Evolutionary conservation across 768 basidiomycete species (phyloP).

Genomic region (Trametes villosa): DNA sequence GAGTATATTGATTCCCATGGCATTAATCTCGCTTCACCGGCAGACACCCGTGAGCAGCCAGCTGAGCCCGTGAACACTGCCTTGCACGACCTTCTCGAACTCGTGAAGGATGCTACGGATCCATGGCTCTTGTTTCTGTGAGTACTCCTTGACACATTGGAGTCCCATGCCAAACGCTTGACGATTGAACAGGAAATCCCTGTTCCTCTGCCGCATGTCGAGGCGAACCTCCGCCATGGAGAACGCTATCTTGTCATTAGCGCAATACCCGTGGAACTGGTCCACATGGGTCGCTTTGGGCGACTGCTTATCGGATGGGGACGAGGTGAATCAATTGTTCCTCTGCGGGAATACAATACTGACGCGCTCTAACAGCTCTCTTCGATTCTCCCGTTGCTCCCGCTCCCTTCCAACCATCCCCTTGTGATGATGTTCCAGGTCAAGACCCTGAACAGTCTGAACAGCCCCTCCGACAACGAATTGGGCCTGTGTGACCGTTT

Average conservation of each 20-base stretch:
- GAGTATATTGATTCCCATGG: not conserved
- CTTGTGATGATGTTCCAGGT: constrained; percentile 80
- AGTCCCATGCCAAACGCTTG: constrained; percentile 4
- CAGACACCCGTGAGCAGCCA: constrained; percentile 74
- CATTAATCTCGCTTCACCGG: not conserved
- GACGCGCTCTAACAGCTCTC: constrained; percentile 44
- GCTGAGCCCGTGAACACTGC: constrained; percentile 65
- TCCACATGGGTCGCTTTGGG: constrained; percentile 86
- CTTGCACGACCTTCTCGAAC: constrained; percentile 60
- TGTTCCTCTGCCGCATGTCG: constrained; percentile 80
- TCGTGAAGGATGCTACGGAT: constrained; percentile 63
- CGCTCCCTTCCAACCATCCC: constrained; percentile 55
- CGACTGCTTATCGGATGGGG: constrained; percentile 77
- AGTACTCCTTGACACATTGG: constrained; percentile 31
- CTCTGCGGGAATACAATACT: constrained; percentile 3
- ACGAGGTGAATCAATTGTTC: constrained; percentile 63
- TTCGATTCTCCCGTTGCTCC: constrained; percentile 48
- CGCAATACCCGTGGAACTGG: constrained; percentile 91
- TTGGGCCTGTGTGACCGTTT: constrained; percentile 81
- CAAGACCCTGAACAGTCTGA: constrained; percentile 86
- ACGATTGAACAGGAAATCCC: constrained; percentile 61
- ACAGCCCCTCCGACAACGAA: constrained; percentile 87
- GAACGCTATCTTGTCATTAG: constrained; percentile 72
- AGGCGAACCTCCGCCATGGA: constrained; percentile 89
- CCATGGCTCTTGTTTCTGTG: constrained; percentile 88